Evolutionary conservation across 768 basidiomycete species (phyloP).

Genomic region (Tulasnella calospora): DNA sequence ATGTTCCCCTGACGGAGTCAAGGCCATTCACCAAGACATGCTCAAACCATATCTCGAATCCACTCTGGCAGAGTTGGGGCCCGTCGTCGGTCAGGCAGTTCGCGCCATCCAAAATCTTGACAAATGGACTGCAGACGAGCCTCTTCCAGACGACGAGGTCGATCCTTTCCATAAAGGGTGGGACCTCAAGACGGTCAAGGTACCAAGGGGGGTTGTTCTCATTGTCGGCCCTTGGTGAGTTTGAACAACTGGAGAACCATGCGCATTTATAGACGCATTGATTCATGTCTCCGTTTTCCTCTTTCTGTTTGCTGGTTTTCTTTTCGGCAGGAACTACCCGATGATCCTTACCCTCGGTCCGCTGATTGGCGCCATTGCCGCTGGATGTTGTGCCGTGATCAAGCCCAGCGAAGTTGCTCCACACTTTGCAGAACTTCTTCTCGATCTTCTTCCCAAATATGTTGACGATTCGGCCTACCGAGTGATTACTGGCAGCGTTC

Average conservation of each 20-base stretch:
- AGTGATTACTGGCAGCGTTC: conserved; percentile 38
- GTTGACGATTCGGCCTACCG: conserved; percentile 1
- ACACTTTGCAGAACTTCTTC: conserved; percentile 51
- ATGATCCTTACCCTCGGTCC: not conserved
- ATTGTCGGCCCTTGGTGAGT: conserved; percentile 31
- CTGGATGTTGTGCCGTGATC: conserved; percentile 64
- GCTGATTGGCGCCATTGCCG: conserved; percentile 61
- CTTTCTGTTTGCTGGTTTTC: not conserved
- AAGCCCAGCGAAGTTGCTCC: conserved; percentile 74
- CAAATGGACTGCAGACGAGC: conserved; percentile 67
- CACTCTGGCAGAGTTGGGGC: conserved; percentile 57
- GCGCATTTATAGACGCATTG: not conserved
- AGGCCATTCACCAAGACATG: conserved; percentile 15
- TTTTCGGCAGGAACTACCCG: conserved; percentile 37
- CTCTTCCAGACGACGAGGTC: conserved; percentile 47
- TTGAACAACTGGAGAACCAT: conserved; percentile 28
- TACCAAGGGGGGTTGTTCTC: conserved; percentile 51
- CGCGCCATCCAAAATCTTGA: conserved; percentile 58
- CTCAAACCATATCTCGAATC: conserved; percentile 37
- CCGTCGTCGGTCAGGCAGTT: conserved; percentile 49
- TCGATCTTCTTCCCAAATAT: conserved; percentile 38
- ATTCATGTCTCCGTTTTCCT: not conserved
- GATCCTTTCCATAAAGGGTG: conserved; percentile 51
- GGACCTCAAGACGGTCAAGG: conserved; percentile 57
- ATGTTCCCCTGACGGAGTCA: not conserved